Conservation (phyloP, 2,329 filamentous ascomycete species). For the Tolypocladium endophyticum region DNA sequence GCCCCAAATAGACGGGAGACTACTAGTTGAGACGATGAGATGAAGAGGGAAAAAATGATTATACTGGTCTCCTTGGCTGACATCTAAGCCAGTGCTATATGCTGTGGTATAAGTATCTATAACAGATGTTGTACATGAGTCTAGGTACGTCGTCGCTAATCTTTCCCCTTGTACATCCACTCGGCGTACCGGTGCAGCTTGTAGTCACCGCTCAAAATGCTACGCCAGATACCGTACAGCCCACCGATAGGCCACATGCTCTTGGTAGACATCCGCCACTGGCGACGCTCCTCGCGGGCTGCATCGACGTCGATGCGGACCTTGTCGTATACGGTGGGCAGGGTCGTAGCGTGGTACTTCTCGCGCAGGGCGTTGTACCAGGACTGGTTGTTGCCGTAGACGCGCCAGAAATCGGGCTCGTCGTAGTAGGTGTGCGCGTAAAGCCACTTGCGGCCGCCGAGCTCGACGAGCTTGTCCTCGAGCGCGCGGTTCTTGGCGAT, state of each 20-base stretch:
- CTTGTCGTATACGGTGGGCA: conserved; percentile 64
- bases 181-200: conserved; percentile 38
- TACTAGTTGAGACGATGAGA: background rate
- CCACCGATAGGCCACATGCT: conserved; percentile 45
- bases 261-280: conserved; percentile 32
- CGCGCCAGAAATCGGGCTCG: conserved; percentile 58
- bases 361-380: conserved; percentile 53
- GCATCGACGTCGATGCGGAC: conserved; percentile 45
- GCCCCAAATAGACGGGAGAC: background rate
- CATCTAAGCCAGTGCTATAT: background rate
- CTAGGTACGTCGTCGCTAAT: background rate
- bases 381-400: conserved; percentile 43
- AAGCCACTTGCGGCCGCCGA: conserved; percentile 76
- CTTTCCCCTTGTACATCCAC: conserved; percentile 39
- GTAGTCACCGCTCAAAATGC: conserved; percentile 47
- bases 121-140: background rate
- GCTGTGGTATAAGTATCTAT: background rate
- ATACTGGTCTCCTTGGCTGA: background rate
- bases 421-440: conserved; percentile 80
- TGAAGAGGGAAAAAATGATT: background rate
- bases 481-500: conserved; percentile 59
- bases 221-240: conserved; percentile 47
- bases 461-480: conserved; percentile 55
- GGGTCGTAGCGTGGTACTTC: conserved; percentile 50
- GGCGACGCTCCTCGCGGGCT: conserved; percentile 25